phyloP scores from a whole-genome alignment of 2,329 filamentous ascomycete species.

The Penicillium corylophilum region DNA sequence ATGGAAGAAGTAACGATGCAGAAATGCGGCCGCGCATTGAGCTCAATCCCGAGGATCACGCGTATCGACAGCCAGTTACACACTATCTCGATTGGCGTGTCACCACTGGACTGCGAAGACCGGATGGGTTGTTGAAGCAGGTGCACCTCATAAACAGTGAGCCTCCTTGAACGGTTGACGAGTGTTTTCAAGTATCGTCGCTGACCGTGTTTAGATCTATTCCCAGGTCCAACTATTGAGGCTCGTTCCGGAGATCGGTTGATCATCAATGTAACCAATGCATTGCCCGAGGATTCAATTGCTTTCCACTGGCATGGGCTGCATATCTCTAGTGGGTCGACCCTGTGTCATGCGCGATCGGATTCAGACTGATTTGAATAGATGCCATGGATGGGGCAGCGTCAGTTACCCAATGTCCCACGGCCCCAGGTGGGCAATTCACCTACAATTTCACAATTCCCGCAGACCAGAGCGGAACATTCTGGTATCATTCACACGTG shows the following conservation, averaged over 20 bases:
- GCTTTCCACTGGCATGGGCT: conserved; percentile 52
- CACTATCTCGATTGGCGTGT: conserved; percentile 45
- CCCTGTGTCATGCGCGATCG: too few species aligned
- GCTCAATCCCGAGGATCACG: conserved; percentile 47
- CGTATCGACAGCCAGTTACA: conserved; percentile 34
- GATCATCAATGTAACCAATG: conserved; percentile 46
- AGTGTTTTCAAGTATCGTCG: too few species aligned
- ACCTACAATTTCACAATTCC: conserved; percentile 44
- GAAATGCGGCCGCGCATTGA: too few species aligned
- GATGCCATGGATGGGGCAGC: conserved; percentile 66
- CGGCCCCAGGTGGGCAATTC: conserved; percentile 56
- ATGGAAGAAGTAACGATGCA: too few species aligned
- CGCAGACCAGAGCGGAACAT: conserved; percentile 44
- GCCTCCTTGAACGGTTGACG: too few species aligned
- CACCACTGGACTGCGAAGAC: conserved; percentile 38
- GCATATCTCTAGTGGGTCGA: conserved; percentile 37
- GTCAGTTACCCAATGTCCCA: conserved; percentile 66
- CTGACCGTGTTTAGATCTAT: conserved; percentile 28
- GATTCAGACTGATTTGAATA: not conserved
- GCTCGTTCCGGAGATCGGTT: conserved; percentile 49
- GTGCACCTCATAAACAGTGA: conserved; percentile 52
- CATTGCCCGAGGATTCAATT: conserved; percentile 35
- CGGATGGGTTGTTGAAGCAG: conserved; percentile 53
- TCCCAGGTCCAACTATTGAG: conserved; percentile 53
- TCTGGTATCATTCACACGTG: conserved; percentile 53